Evolutionary conservation across 768 basidiomycete genomes (phyloP).

Genomic region (Psilocybe azurescens): DNA sequence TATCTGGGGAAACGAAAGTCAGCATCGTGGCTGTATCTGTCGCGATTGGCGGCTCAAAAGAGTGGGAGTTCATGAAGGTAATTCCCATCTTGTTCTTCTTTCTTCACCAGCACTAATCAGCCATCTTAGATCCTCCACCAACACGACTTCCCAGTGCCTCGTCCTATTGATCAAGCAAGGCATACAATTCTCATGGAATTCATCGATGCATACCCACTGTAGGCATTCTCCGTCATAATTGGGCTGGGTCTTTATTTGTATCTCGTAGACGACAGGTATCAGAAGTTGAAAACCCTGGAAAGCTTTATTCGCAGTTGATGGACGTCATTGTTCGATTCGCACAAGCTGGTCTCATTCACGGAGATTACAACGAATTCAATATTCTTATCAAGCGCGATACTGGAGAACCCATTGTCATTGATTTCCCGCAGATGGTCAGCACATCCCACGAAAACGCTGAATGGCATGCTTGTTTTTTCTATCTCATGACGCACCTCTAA

Average conservation of each 20-base stretch:
- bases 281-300: constrained; percentile 83
- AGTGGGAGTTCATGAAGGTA: constrained; percentile 99
- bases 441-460: constrained; percentile 97
- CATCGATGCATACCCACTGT: constrained; percentile 95
- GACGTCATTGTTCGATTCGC: constrained; percentile 96
- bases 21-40: constrained; percentile 99
- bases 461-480: constrained; percentile 60
- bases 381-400: constrained; percentile 85
- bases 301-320: constrained; percentile 92
- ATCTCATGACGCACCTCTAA: background rate
- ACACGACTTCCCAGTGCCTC: constrained; percentile 91
- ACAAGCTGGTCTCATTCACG: constrained; percentile 93
- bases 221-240: constrained; percentile 30
- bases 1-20: constrained; percentile 95
- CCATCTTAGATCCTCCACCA: constrained; percentile 79
- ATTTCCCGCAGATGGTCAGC: constrained; percentile 99
- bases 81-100: background rate
- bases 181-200: constrained; percentile 98
- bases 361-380: constrained; percentile 99
- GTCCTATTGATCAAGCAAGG: constrained; percentile 91
- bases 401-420: constrained; percentile 88
- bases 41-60: constrained; percentile 92
- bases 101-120: background rate
- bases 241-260: constrained; percentile 13
- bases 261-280: constrained; percentile 80